Evolutionary conservation across 2,329 filamentous ascomycete genomes (phyloP).

Genomic region (Blastomyces emzantsi): DNA sequence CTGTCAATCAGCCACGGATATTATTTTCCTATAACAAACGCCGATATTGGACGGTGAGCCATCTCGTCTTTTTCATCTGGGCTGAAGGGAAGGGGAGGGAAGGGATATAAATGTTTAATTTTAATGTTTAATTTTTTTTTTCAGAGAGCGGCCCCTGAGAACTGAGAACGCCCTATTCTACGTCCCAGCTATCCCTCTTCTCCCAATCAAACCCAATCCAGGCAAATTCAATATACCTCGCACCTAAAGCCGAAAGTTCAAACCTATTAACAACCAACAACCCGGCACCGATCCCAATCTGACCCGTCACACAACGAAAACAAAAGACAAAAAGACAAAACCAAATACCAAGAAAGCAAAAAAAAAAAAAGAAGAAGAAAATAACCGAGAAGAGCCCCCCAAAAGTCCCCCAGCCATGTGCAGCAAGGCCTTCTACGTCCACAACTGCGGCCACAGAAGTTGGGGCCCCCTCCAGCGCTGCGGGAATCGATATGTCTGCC

Average conservation of each 20-base stretch:
- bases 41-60: neutral
- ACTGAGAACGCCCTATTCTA: neutral
- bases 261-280: neutral
- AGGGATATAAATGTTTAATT: neutral
- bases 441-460: conserved; percentile 16
- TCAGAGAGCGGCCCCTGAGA: too few relatives aligned
- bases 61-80: neutral
- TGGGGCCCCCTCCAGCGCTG: conserved; percentile 17
- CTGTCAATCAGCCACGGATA: neutral
- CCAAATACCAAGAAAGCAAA: neutral
- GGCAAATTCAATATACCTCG: neutral
- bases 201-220: neutral
- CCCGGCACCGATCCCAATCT: neutral
- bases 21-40: neutral
- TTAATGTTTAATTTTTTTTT: too few relatives aligned
- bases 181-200: neutral
- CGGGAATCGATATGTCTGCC: conserved; percentile 16
- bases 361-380: neutral
- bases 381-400: neutral
- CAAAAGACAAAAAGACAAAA: neutral
- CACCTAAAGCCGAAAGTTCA: neutral
- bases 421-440: conserved; percentile 17
- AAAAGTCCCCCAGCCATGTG: conserved; percentile 10
- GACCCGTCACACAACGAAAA: neutral
- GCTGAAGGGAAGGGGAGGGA: neutral